Evolutionary conservation across 208 protist genomes (phyloP).

Genomic region (Strigomonas culicis): DNA sequence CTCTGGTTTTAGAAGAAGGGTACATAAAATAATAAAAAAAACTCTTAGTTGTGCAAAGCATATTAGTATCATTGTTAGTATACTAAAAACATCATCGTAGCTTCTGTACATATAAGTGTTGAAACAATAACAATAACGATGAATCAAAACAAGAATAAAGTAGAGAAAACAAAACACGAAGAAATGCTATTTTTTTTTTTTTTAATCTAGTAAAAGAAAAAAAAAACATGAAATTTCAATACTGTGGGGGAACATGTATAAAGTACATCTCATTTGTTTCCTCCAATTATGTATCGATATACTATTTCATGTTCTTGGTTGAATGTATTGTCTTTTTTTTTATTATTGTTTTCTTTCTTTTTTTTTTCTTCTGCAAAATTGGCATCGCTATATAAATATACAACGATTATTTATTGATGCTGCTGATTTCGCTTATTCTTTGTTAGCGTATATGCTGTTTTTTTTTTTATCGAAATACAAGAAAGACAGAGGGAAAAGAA

Average conservation of each 20-base stretch:
- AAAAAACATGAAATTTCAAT: constrained; percentile 14
- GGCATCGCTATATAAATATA: not conserved
- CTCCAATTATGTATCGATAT: too few species aligned
- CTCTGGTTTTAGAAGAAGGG: not conserved
- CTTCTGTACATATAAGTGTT: not conserved
- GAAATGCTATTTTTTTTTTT: too few species aligned
- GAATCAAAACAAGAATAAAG: constrained; percentile 7
- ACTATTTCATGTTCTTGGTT: not conserved
- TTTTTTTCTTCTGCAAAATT: constrained; percentile 2
- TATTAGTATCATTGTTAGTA: not conserved
- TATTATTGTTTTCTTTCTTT: constrained; percentile 8
- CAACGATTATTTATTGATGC: not conserved
- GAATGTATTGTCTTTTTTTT: constrained; percentile 4
- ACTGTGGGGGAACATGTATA: too few species aligned
- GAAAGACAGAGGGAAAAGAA: too few species aligned
- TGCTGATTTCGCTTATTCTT: not conserved
- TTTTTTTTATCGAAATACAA: too few species aligned
- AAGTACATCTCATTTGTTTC: too few species aligned
- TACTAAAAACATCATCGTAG: not conserved
- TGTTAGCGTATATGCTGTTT: too few species aligned
- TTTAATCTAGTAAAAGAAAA: too few species aligned
- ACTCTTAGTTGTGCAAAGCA: not conserved
- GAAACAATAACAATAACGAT: not conserved
- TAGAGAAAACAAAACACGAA: constrained; percentile 5
- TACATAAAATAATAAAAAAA: not conserved